Evolutionary conservation across 345 rosid genomes (phyloP), one percentile per base, ranked within the genome.

Genomic region (Passiflora organensis): DNA sequence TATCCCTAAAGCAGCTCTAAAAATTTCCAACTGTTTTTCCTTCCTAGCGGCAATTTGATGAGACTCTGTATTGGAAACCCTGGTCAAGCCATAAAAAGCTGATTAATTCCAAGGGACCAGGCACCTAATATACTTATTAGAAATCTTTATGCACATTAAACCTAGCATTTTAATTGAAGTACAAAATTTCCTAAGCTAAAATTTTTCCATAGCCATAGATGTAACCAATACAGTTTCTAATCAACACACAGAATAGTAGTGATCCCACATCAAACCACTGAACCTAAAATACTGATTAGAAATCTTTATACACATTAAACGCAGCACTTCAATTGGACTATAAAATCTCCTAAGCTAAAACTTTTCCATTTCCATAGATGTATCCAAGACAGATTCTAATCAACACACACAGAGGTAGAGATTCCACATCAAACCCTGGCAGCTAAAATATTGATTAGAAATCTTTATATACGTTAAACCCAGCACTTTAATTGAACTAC

Each of bases 11-110:
- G 99, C 99, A 60, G 79, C 82, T 28, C 95, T 71, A 54, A 86
- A 81, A 23, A 78, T 78, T 60, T 93, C 95, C 96, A 93, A 81
- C 72, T 89, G 96, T 71, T 76, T 84, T 79, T 93, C 95, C 71
- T 89, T 89, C 74, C 99, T 81, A 0, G 96, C 96, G 59, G 95
- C 95, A 64, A 91, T 69, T 71, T 91, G 85, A 63, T 91, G 96
- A 18, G 96, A 82, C 58, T 93, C 87, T 0, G 95, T 93, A 63
- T 84, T 87, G 10, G 84, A 88, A 25, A 75, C 51, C 87, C 95
- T 89, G 58, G 20, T 23, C 55, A 71, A 46, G 16, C 28, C 17
- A 58, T 5, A 13, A 18, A 48, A 60, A 14, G 11, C n/a, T 6
- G 15, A 49, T n/a, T 37, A 17, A 19, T 39, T 39, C 32, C 42